These are phyloP conservation scores for Ceraceosorus bombacis DNA, from an alignment of 1,284 basidiomycete species.

Conservation along the genomic window DNA sequence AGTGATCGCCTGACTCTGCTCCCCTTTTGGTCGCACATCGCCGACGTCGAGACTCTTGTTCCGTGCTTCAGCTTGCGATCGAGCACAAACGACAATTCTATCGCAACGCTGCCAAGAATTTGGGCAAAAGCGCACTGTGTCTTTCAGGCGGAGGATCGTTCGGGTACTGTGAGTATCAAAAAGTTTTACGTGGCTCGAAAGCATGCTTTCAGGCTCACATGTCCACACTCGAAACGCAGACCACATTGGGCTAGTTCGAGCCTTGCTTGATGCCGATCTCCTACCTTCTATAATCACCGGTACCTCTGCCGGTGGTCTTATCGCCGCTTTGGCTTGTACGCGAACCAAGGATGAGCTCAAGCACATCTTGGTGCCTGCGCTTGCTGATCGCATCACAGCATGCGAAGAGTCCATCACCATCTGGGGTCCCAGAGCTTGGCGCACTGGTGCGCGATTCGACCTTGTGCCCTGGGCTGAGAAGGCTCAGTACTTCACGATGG, in stretches of 20 bases:
- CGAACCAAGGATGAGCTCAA: constrained; percentile 82
- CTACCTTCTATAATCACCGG: constrained; percentile 81
- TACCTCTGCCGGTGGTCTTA: constrained; percentile 82
- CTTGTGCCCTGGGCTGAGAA: constrained; percentile 72
- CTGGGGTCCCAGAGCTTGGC: constrained; percentile 74
- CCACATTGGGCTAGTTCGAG: constrained; percentile 83
- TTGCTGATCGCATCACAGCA: constrained; percentile 77
- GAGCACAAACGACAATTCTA: constrained; percentile 92
- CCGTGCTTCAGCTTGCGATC: constrained; percentile 54
- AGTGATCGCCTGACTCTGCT: background rate
- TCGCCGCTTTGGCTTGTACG: constrained; percentile 66
- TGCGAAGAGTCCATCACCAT: constrained; percentile 63
- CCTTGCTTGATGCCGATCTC: constrained; percentile 77
- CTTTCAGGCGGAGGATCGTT: constrained; percentile 89
- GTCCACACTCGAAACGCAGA: constrained; percentile 14
- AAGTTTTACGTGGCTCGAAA: too few relatives aligned
- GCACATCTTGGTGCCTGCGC: constrained; percentile 52
- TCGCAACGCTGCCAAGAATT: constrained; percentile 75
- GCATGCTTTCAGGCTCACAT: too few relatives aligned
- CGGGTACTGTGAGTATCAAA: constrained; percentile 60
- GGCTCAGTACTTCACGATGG: constrained; percentile 79
- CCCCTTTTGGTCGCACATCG: background rate
- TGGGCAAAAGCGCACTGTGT: constrained; percentile 83
- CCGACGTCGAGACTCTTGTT: background rate
- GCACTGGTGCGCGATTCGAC: constrained; percentile 88